Conservation (phyloP, 495 filamentous ascomycete species). For the Aspergillus haitiensis region DNA sequence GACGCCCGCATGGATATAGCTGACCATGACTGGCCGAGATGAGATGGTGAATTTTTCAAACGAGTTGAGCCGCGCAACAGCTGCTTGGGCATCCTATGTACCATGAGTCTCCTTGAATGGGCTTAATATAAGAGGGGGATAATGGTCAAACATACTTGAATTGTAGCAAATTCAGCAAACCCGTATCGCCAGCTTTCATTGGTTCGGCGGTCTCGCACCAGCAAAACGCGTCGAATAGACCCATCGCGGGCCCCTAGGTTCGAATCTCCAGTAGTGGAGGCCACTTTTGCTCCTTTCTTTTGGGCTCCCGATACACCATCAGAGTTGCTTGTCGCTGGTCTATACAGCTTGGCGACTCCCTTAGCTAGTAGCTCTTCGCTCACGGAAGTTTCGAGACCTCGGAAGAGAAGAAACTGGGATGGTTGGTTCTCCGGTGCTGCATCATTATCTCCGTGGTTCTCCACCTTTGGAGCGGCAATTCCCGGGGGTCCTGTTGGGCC, state of each 20-base stretch:
- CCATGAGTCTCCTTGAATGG: constrained; percentile 2
- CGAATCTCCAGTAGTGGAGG: constrained; percentile 71
- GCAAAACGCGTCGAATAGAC: constrained; percentile 72
- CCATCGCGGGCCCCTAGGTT: constrained; percentile 75
- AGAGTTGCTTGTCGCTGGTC: constrained; percentile 36
- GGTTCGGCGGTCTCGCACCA: constrained; percentile 72
- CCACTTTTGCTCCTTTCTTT: constrained; percentile 65
- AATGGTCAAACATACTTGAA: constrained; percentile 41
- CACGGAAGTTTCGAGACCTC: constrained; percentile 70
- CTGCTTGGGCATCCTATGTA: constrained; percentile 71
- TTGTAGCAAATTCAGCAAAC: constrained; percentile 82
- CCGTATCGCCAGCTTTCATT: constrained; percentile 85
- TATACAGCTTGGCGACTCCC: constrained; percentile 77
- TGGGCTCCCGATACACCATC: constrained; percentile 26
- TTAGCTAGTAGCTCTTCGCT: constrained; percentile 77
- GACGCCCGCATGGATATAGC: constrained; percentile 83
- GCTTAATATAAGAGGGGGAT: too few relatives aligned
- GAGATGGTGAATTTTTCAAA: constrained; percentile 84
- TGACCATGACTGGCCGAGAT: constrained; percentile 70
- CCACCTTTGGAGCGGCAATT: constrained; percentile 39
- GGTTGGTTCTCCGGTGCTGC: constrained; percentile 70
- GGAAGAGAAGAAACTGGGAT: constrained; percentile 79
- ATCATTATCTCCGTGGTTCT: constrained; percentile 77
- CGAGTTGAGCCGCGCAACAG: constrained; percentile 69
- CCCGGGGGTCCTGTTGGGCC: constrained; percentile 34